Evolutionary conservation across 495 filamentous ascomycete genomes (phyloP).

Genomic region (Penicillium dipodomyicola): DNA sequence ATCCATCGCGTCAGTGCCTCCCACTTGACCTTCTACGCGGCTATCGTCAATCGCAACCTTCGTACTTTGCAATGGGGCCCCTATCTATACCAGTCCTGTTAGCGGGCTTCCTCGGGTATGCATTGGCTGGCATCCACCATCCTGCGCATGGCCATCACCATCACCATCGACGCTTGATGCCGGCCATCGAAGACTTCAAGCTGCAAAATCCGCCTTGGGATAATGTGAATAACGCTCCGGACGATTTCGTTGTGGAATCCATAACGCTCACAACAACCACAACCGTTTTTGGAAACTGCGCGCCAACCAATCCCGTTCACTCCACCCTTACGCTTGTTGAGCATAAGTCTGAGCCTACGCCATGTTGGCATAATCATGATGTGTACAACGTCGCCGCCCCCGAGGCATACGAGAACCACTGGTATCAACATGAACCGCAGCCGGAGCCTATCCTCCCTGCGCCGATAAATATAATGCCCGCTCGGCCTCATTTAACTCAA

Average conservation of each 20-base stretch:
- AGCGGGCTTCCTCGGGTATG: conserved; percentile 21
- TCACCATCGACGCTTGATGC: conserved; percentile 15
- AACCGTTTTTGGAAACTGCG: conserved; percentile 25
- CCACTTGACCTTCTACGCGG: not conserved
- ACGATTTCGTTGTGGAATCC: conserved; percentile 21
- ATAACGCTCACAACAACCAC: conserved; percentile 33
- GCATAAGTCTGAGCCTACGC: conserved; percentile 1
- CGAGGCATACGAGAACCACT: not conserved
- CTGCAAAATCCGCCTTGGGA: conserved; percentile 11
- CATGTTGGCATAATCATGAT: too few species aligned
- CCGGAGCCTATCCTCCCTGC: not conserved
- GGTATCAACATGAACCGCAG: not conserved
- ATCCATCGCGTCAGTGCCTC: not conserved
- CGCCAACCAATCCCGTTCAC: conserved; percentile 14
- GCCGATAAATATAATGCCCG: not conserved
- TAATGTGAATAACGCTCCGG: conserved; percentile 10
- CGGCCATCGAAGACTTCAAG: conserved; percentile 7
- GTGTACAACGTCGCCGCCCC: not conserved
- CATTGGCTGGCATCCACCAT: conserved; percentile 26
- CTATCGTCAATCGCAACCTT: not conserved
- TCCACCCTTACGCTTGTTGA: conserved; percentile 17
- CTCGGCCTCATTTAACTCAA: not conserved
- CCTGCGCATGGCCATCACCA: conserved; percentile 21
- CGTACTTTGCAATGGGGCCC: conserved; percentile 28
- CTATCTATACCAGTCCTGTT: conserved; percentile 22